Evolutionary conservation across 1,139 yeast genomes (phyloP).

Genomic region (Pichia sp.): DNA sequence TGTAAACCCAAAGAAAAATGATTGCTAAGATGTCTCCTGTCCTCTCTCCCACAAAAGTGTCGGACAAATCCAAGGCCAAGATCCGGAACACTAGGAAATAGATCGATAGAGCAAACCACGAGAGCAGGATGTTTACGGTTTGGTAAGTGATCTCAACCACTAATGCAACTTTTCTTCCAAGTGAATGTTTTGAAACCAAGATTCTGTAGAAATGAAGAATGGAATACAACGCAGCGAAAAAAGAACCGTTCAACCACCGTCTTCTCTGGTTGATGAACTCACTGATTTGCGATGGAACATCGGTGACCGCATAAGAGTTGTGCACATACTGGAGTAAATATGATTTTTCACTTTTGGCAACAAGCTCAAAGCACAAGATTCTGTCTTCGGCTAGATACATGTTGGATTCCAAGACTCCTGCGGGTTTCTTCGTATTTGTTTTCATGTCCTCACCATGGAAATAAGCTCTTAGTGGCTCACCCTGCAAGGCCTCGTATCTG

Average conservation of each 20-base stretch:
- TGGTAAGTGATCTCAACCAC: conserved; percentile 72
- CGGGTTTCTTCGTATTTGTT: conserved; percentile 40
- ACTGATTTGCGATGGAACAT: conserved; percentile 70
- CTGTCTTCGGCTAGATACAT: conserved; percentile 85
- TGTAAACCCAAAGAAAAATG: conserved; percentile 82
- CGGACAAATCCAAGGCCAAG: conserved; percentile 49
- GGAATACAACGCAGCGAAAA: conserved; percentile 77
- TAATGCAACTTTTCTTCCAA: conserved; percentile 55
- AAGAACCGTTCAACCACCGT: conserved; percentile 83
- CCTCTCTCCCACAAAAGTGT: conserved; percentile 41
- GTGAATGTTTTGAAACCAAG: conserved; percentile 62
- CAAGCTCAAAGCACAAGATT: conserved; percentile 76
- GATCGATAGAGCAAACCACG: conserved; percentile 76
- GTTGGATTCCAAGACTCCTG: conserved; percentile 74
- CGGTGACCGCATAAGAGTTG: conserved; percentile 76
- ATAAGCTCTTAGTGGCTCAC: conserved; percentile 75
- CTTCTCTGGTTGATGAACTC: conserved; percentile 76
- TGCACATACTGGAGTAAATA: conserved; percentile 71
- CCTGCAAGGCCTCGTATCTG: conserved; percentile 65
- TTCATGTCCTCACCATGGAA: conserved; percentile 80
- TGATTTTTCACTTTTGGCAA: conserved; percentile 58
- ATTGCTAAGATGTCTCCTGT: conserved; percentile 69
- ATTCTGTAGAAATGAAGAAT: conserved; percentile 65
- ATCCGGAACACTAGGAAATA: conserved; percentile 72
- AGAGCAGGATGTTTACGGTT: conserved; percentile 56